phyloP scores from a whole-genome alignment of 495 filamentous ascomycete genomes.

The Daldinia caldariorum region DNA sequence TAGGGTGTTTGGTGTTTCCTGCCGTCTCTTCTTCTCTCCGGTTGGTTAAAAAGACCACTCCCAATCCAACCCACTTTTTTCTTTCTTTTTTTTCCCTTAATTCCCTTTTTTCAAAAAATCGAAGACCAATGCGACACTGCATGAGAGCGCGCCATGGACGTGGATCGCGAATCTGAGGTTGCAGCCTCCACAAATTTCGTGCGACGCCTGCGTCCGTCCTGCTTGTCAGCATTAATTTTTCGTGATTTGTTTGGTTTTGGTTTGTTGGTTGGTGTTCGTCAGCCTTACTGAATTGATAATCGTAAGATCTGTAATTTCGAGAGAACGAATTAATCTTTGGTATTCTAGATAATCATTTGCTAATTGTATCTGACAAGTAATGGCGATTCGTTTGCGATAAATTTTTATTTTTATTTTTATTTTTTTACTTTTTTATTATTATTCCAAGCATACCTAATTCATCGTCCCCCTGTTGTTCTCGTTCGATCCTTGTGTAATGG shows the following conservation, averaged over 20 bases:
- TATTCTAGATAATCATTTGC: slow-evolving; percentile 17
- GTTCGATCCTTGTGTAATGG: slow-evolving; percentile 35
- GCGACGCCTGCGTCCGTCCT: neutral
- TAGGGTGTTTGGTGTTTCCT: neutral
- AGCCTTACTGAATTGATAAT: neutral
- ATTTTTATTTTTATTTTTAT: too few species aligned
- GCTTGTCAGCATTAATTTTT: neutral
- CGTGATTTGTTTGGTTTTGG: neutral
- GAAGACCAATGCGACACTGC: neutral
- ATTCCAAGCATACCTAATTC: neutral
- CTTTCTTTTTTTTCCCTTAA: too few species aligned
- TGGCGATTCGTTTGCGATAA: slow-evolving; percentile 19
- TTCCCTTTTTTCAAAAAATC: too few species aligned
- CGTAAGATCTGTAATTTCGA: slow-evolving; percentile 3
- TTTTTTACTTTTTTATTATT: slow-evolving; percentile 12
- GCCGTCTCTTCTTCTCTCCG: neutral
- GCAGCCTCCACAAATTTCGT: neutral
- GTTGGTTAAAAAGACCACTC: neutral
- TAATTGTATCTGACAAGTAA: slow-evolving; percentile 16
- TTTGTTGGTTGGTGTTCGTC: neutral
- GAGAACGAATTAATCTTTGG: neutral
- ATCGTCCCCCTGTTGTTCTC: neutral
- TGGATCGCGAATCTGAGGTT: neutral
- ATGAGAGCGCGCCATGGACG: neutral
- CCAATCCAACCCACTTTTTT: slow-evolving; percentile 4